These are phyloP conservation scores for Dimocarpus longan DNA, from an alignment of 345 rosid genomes.

Conservation along the genomic window DNA sequence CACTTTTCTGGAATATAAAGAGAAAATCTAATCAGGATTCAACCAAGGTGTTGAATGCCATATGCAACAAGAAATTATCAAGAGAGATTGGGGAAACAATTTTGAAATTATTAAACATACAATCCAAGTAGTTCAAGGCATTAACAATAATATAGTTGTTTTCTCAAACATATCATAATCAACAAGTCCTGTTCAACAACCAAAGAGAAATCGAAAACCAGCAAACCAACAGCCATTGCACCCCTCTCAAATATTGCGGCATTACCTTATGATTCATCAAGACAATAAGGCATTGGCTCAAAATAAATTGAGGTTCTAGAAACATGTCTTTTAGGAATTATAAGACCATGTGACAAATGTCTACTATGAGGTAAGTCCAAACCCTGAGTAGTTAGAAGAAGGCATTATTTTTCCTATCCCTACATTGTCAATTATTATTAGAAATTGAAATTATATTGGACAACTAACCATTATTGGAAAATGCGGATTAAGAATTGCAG, in stretches of 20 bases:
- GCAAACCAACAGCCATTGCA: not conserved
- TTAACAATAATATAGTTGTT: conserved; percentile 56
- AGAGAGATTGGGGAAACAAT: not conserved
- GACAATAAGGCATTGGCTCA: conserved; percentile 94
- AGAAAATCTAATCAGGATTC: not conserved
- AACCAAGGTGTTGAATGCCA: not conserved
- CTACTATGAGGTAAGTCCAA: conserved; percentile 95
- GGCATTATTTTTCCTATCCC: conserved; percentile 12
- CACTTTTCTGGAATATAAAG: not conserved
- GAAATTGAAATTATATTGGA: not conserved
- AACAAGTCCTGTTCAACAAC: conserved; percentile 59
- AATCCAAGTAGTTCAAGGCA: not conserved
- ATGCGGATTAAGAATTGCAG: conserved; percentile 81
- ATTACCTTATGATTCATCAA: conserved; percentile 83
- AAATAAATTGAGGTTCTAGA: conserved; percentile 94
- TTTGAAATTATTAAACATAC: not conserved
- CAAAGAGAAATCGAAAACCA: conserved; percentile 12
- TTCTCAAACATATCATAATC: conserved; percentile 95
- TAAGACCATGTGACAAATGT: conserved; percentile 92
- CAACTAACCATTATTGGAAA: conserved; percentile 76
- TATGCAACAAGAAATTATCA: not conserved
- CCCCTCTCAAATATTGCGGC: conserved; percentile 10
- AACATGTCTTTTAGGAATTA: conserved; percentile 89
- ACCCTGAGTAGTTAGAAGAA: conserved; percentile 46
- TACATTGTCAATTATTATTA: conserved; percentile 1